Base-by-base conservation (phyloP, 1,284 basidiomycete species). In the Leccinum discolor region DNA sequence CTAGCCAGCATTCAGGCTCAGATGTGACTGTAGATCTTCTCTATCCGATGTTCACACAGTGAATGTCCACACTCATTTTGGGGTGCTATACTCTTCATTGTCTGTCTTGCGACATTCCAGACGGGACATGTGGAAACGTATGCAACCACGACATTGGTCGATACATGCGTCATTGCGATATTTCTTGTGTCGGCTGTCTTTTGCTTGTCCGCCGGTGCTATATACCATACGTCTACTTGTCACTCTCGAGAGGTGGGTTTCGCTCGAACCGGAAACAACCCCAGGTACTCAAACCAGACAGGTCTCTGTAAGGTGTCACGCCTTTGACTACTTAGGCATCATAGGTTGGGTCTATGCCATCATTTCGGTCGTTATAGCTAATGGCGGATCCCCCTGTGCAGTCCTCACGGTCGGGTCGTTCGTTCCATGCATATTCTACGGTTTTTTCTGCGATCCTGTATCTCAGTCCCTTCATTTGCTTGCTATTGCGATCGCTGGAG, bases 61-160 rank as follows among this genome's bases (percentile, higher is more conserved):
- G 67, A 97, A 98, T 79, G 95, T 97, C 62, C 94, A 96, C 78
- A 92, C 86, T 62, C 95, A 97, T 74, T 82, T 96, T 8, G 86
- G 88, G 94, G 91, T 35, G 89, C 91, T 16, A 73, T 88, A 11
- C 73, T 93, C 62, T 95, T 95, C 74, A 72, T 80, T 18, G 84
- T 88, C 71, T 81, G 94, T 63, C 76, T 90, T 60, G 78, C 79
- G 65, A 85, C 86, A 4, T 84, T 86, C 67, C 78, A 81, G 56
- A 79, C 82, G 8, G 81, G 80, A 65, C 80, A 89, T 71, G 76
- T 89, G 62, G 77, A 77, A 35, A 76, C 78, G 52, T 81, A 89
- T 69, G 80, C 81, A 12, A 79, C 81, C 29, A 81, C 86, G 32
- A 86, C 86, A 64, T 87, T 85, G 83, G 72, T 82, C 60, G 94